phyloP scores from a whole-genome alignment of 2,329 filamentous ascomycete species.

The Botrytis fabae region DNA sequence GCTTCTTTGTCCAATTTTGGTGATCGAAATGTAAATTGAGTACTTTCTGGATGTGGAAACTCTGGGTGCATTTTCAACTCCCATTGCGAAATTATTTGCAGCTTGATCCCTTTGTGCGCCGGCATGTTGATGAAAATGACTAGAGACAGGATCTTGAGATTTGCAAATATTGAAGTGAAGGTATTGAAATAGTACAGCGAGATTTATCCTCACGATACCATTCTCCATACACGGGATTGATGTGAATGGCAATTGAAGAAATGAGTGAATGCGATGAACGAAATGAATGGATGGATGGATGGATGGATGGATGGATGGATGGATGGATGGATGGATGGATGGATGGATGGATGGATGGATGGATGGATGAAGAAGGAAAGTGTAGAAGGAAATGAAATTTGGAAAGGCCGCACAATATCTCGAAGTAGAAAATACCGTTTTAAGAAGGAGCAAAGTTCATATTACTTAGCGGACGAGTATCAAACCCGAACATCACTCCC shows the following conservation, averaged over 20 bases:
- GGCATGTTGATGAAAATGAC: slow-evolving; percentile 33
- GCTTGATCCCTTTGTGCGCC: slow-evolving; percentile 33
- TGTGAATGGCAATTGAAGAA: neutral
- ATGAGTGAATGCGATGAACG: neutral
- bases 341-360: neutral
- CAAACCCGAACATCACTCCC: neutral
- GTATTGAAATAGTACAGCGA: neutral
- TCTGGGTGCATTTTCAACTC: slow-evolving; percentile 48
- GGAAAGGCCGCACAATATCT: neutral
- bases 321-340: too few relatives aligned
- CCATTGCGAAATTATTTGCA: slow-evolving; percentile 36
- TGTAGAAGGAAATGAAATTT: neutral
- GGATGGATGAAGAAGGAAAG: too few relatives aligned
- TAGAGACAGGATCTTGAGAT: neutral
- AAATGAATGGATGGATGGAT: neutral
- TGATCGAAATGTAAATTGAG: slow-evolving; percentile 44
- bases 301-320: too few relatives aligned
- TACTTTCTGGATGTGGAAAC: slow-evolving; percentile 55
- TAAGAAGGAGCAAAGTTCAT: slow-evolving; percentile 8
- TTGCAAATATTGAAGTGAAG: neutral
- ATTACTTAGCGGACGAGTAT: neutral
- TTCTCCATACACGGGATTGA: neutral
- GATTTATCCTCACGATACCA: neutral
- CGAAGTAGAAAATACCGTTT: neutral
- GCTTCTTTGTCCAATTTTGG: slow-evolving; percentile 14